Evolutionary conservation across 2,329 filamentous ascomycete species (phyloP), one percentile per base, ranked within the genome.

Genomic region (Phialophora chinensis): DNA sequence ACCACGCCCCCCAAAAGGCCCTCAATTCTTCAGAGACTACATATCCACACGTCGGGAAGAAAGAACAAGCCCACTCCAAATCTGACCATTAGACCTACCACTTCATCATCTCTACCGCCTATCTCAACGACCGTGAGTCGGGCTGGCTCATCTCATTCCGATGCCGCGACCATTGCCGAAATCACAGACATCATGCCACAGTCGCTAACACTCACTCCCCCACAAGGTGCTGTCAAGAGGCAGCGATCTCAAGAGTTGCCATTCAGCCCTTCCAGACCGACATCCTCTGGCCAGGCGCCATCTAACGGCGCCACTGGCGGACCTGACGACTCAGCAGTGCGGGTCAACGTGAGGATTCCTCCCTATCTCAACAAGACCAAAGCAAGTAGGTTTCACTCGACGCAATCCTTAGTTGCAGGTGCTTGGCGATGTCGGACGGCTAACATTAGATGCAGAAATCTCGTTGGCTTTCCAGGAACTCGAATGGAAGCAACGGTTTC

Each of bases 401-500:
- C 17, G 38, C 38, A 8, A 44, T n/a, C n/a, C 10, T 31, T 7
- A 44, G 17, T 20, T n/a, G 6, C 17, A 44, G 38, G 14, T 11
- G 38, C 17, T 8, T 44, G 17, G 17, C 38, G 6, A 44, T 7
- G 4, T 44, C 17, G 53, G 17, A n/a, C 12, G 29, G 12, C 29
- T 55, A 20, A 55, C 53, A 10, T 17, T 31, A 5, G 23, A 5
- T 33, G 17, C 29, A 88, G 87, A 88, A 63, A 81, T 89, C 58
- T 80, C 83, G 66, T 76, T 80, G 64, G 88, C 87, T 73, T 90
- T 89, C 74, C 78, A 83, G 65, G 85, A 88, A 66, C 79, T 91
- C 52, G 83, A 88, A 79, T 85, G 84, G 84, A 79, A 85, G 72
- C 84, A 90, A 77, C 79, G 84, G 62, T 77, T 82, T 59, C 85